Conservation (phyloP, 2,329 filamentous ascomycete species). For the Fusarium tjaetaba region DNA sequence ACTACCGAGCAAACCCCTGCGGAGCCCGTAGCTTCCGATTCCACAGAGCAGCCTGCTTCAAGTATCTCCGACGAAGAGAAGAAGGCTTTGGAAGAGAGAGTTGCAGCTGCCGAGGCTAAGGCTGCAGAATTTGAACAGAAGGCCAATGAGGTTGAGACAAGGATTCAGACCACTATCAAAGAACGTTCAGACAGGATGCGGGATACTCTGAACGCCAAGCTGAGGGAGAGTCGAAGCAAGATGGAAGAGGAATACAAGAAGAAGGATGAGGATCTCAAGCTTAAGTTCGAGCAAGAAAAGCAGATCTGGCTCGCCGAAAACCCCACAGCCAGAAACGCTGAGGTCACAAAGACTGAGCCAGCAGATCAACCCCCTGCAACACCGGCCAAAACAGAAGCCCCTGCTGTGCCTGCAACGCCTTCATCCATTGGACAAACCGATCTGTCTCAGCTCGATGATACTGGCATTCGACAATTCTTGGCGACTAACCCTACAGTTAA, state of each 20-base stretch:
- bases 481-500: conserved; percentile 66
- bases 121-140: conserved; percentile 73
- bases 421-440: conserved; percentile 51
- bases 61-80: conserved; percentile 65
- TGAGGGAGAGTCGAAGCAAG: conserved; percentile 70
- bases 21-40: conserved; percentile 24
- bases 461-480: conserved; percentile 66
- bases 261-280: conserved; percentile 62
- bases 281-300: conserved; percentile 70
- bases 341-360: conserved; percentile 26
- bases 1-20: conserved; percentile 35
- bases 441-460: conserved; percentile 62
- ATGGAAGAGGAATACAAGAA: conserved; percentile 64
- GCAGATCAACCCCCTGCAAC: conserved; percentile 47
- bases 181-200: conserved; percentile 76
- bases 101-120: conserved; percentile 68
- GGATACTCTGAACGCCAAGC: conserved; percentile 72
- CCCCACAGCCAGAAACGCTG: conserved; percentile 41
- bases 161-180: conserved; percentile 69
- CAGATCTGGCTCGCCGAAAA: conserved; percentile 69
- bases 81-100: conserved; percentile 69
- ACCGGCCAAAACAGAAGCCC: conserved; percentile 52
- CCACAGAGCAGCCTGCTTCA: conserved; percentile 20
- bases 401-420: conserved; percentile 50
- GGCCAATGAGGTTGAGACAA: conserved; percentile 71